phyloP scores from a whole-genome alignment of 1,284 basidiomycete species.

The Ustilago lituana region DNA sequence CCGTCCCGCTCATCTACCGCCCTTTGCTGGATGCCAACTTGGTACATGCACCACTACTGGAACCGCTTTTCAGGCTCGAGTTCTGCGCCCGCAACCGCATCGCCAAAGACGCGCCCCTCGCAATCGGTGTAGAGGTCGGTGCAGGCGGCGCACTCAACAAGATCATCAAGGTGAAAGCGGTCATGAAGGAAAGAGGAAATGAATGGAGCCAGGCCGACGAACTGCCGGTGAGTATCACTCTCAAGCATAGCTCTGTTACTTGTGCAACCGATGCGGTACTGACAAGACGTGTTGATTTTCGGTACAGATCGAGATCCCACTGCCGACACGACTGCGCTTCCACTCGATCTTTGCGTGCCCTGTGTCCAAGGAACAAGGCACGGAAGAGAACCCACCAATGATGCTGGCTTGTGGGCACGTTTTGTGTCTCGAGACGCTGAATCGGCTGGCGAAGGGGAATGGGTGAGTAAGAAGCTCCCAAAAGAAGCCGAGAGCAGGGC shows the following conservation, averaged over 20 bases:
- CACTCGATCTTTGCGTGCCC: conserved; percentile 98
- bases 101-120: conserved; percentile 85
- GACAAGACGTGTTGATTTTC: not conserved
- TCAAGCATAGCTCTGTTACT: too few species aligned
- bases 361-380: conserved; percentile 95
- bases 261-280: not conserved
- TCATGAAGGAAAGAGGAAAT: conserved; percentile 89
- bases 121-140: conserved; percentile 88
- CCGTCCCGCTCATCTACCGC: conserved; percentile 52
- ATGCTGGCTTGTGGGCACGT: conserved; percentile 92
- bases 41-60: conserved; percentile 75
- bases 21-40: conserved; percentile 44
- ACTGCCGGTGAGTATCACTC: conserved; percentile 76
- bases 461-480: conserved; percentile 71
- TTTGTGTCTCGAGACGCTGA: conserved; percentile 57
- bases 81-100: conserved; percentile 87
- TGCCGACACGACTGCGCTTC: conserved; percentile 79
- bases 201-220: conserved; percentile 91
- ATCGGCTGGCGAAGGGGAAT: conserved; percentile 73
- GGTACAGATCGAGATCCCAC: conserved; percentile 86
- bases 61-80: conserved; percentile 84
- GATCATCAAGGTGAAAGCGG: conserved; percentile 89
- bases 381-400: conserved; percentile 93
- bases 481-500: not conserved
- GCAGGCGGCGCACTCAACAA: conserved; percentile 85